These are phyloP conservation scores for Umbelopsis ramanniana DNA, from an alignment of 192 early-diverging fungal species.

Conservation along the genomic window DNA sequence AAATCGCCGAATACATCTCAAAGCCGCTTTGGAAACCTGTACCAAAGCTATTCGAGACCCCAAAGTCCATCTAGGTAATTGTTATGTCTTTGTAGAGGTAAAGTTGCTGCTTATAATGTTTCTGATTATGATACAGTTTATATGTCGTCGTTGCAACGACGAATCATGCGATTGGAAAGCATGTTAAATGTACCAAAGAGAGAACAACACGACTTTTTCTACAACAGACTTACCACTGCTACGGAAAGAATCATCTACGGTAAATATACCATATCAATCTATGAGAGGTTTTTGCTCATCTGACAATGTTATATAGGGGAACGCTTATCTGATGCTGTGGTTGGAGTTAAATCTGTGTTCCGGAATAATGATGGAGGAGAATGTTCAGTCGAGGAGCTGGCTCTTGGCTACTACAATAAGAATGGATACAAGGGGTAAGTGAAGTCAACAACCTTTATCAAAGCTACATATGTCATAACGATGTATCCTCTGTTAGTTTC, in stretches of 20 bases:
- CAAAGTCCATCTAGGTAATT: constrained; percentile 59
- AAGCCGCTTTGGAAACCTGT: constrained; percentile 56
- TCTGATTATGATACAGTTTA: constrained; percentile 35
- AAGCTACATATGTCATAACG: background rate
- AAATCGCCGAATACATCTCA: constrained; percentile 27
- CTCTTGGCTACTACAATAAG: constrained; percentile 64
- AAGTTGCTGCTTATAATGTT: background rate
- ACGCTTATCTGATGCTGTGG: constrained; percentile 34
- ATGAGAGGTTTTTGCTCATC: background rate
- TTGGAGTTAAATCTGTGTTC: constrained; percentile 54
- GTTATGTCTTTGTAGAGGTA: background rate
- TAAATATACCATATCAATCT: background rate
- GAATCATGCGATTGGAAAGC: constrained; percentile 48
- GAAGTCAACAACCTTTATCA: background rate
- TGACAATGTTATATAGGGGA: constrained; percentile 26
- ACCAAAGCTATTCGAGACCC: constrained; percentile 62
- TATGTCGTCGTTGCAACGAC: constrained; percentile 42
- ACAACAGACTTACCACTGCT: constrained; percentile 41
- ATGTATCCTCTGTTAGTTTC: constrained; percentile 31
- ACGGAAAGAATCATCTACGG: constrained; percentile 42
- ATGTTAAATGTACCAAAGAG: constrained; percentile 48
- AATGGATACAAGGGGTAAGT: constrained; percentile 60
- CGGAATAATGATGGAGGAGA: constrained; percentile 58
- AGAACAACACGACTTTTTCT: constrained; percentile 57
- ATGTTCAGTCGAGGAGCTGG: constrained; percentile 66